Evolutionary conservation across 345 rosid genomes (phyloP).

Genomic region (Angophora floribunda): DNA sequence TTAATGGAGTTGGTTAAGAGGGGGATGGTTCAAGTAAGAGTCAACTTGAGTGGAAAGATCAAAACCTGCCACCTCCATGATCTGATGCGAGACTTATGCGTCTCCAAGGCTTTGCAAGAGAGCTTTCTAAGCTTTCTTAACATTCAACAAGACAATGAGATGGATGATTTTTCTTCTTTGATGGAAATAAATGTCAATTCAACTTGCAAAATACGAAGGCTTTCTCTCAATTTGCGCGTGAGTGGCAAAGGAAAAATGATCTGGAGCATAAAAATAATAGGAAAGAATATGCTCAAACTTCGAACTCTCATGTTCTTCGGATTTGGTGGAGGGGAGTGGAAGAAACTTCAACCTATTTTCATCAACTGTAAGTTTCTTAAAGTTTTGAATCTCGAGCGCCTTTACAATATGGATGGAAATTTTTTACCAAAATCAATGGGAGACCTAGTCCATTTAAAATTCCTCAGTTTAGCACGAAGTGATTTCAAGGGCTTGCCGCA

Average conservation of each 20-base stretch:
- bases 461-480: neutral
- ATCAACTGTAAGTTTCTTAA: conserved; percentile 1
- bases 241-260: neutral
- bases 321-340: accelerated
- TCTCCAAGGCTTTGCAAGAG: conserved; percentile 19
- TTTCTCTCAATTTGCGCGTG: too few species aligned
- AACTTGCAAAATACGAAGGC: neutral
- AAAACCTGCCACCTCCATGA: conserved; percentile 23
- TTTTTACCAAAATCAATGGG: conserved; percentile 9
- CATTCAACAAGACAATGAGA: neutral
- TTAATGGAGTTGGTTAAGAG: conserved; percentile 21
- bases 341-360: neutral
- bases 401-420: neutral
- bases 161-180: neutral
- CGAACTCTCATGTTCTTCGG: conserved; percentile 17
- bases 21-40: conserved; percentile 20
- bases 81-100: conserved; percentile 21
- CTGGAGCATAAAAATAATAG: neutral
- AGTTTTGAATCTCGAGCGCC: conserved; percentile 13
- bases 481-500: neutral
- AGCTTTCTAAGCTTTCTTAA: conserved; percentile 5
- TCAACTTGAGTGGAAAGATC: conserved; percentile 12
- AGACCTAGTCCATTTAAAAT: conserved; percentile 23
- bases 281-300: neutral
- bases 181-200: neutral